Base-by-base conservation (phyloP, 2,329 filamentous ascomycete genomes). In the Ascochyta fabae region DNA sequence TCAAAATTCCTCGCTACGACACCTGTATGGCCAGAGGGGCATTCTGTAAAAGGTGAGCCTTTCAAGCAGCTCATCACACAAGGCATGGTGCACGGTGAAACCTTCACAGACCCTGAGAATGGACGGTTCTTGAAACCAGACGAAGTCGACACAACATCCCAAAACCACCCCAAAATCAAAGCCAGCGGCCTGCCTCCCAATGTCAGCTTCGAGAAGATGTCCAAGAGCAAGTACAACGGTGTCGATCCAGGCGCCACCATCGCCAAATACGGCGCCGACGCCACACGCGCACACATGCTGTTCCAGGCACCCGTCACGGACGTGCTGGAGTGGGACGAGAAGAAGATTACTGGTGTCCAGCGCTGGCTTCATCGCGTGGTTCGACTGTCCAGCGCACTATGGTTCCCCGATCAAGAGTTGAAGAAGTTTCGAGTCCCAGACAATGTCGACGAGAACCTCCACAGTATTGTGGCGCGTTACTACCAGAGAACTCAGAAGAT, bases 71-170 rank as follows among this genome's bases (percentile, higher is more conserved):
- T 96, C 5, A 86, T 96, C 53, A 91, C 91, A 0, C 92, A 96
- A 75, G 92, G 92, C 15, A 96, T 96, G 92, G 92, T 96, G 0
- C 92, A 96, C 65, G 92, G 92, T 38, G 90, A 87, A 75, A 96
- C 92, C 0, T 93, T 86, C 64, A 86, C 86, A 1, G 86, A 96
- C 68, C 90, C 92, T 0, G 76, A 81, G 0, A 93, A 83, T 4
- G 90, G 91, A 12, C 85, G 86, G 41, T 96, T 96, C 75, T 79
- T 96, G 23, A 88, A 86, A 59, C 89, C 90, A 0, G 83, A 87
- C 15, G 91, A 96, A 72, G 81, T 96, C 13, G 87, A 93, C 60
- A 66, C 88, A 4, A 81, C 79, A 13, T 15, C 89, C 89, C 1
- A 79, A 80, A 51, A 83, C 93, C 13, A 80, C 1, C 89, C 89